Percentiles rank a stretch among this genome's conserved stretches.
Evolutionary conservation across 257 asterid species (phyloP).

Genomic region (Nicotiana tabacum): DNA sequence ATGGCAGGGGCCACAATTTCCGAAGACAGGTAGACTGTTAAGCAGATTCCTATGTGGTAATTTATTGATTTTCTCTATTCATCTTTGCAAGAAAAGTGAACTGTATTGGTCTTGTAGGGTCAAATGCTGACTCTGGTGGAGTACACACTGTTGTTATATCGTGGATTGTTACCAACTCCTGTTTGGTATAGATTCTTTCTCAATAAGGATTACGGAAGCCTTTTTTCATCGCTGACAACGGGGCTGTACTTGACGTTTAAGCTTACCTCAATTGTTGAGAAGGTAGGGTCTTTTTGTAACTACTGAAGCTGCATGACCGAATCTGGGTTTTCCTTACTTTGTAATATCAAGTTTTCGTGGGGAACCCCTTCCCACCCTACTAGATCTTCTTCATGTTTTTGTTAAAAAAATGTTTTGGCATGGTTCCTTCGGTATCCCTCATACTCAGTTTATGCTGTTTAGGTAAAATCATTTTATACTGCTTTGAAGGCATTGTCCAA

Average conservation of each 20-base stretch:
- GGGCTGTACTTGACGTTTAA: slow-evolving; percentile 88
- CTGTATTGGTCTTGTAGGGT: slow-evolving; percentile 44
- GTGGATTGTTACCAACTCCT: slow-evolving; percentile 87
- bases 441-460: slow-evolving; percentile 18
- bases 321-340: background rate
- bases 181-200: slow-evolving; percentile 93
- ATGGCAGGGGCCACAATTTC: slow-evolving; percentile 77
- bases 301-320: slow-evolving; percentile 2
- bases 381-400: background rate
- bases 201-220: slow-evolving; percentile 87
- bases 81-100: background rate
- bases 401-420: background rate
- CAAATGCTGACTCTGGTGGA: slow-evolving; percentile 89
- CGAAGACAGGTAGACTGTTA: slow-evolving; percentile 68
- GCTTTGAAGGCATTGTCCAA: slow-evolving; percentile 69
- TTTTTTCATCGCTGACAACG: slow-evolving; percentile 77
- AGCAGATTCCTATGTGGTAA: background rate
- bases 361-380: background rate
- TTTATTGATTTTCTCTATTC: background rate
- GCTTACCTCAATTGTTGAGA: slow-evolving; percentile 79
- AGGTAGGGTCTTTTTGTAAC: slow-evolving; percentile 38
- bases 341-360: background rate
- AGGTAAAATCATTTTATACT: slow-evolving; percentile 64
- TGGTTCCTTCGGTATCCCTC: background rate
- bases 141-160: slow-evolving; percentile 73